phyloP scores from a whole-genome alignment of 495 filamentous ascomycete genomes.

The Oidiodendron maius region DNA sequence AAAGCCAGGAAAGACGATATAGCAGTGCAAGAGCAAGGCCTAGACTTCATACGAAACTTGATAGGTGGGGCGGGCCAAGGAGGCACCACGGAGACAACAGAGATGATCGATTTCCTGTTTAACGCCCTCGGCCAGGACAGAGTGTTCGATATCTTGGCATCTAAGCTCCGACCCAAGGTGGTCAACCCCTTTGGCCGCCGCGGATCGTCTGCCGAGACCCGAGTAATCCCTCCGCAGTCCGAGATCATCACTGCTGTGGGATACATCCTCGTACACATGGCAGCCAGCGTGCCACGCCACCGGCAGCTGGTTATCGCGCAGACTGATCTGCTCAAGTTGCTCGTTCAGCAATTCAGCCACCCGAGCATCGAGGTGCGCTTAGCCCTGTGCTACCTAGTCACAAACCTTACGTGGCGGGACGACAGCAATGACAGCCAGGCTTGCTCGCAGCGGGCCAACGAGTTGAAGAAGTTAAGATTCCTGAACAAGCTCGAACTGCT shows the following conservation, averaged over 20 bases:
- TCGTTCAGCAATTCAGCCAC: constrained; percentile 70
- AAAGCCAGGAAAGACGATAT: constrained; percentile 71
- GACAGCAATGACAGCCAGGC: constrained; percentile 55
- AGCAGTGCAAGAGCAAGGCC: constrained; percentile 81
- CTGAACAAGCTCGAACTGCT: constrained; percentile 57
- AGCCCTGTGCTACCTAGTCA: constrained; percentile 73
- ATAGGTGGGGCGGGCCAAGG: constrained; percentile 59
- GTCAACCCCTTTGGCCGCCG: constrained; percentile 37
- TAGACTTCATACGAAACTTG: constrained; percentile 86
- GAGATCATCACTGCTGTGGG: constrained; percentile 72
- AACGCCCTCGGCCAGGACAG: constrained; percentile 65
- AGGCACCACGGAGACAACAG: constrained; percentile 63
- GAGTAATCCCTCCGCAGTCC: constrained; percentile 49
- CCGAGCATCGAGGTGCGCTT: constrained; percentile 62
- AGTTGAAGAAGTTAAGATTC: constrained; percentile 68
- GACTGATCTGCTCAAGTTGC: constrained; percentile 49
- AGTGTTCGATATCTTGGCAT: constrained; percentile 67
- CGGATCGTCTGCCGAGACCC: constrained; percentile 24
- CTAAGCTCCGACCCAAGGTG: constrained; percentile 59
- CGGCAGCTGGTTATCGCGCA: constrained; percentile 57
- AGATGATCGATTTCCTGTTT: constrained; percentile 86
- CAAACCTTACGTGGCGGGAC: constrained; percentile 78
- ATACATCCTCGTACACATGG: constrained; percentile 78
- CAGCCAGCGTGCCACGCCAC: constrained; percentile 70
- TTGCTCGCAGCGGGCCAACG: constrained; percentile 56